A percentile compares a stretch with the other conserved stretches of the same genome.
Conservation (phyloP, 1,284 basidiomycete species). For the Cryptococcus deneoformans region DNA sequence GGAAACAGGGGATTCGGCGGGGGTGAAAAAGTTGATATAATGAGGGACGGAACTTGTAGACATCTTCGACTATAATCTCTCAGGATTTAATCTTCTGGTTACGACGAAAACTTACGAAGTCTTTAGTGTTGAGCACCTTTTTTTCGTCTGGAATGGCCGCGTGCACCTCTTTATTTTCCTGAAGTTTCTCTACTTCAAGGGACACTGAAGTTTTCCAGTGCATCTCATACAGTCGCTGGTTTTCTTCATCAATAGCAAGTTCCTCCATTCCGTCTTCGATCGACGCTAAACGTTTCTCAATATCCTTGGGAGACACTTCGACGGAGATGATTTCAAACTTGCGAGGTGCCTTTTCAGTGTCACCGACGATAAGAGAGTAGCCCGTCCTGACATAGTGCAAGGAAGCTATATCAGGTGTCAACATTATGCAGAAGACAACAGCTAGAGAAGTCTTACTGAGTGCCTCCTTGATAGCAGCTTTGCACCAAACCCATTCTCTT, state of each 20-base stretch:
- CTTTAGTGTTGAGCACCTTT: not conserved
- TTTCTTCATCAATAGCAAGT: constrained; percentile 10
- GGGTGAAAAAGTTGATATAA: constrained; percentile 49
- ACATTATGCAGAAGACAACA: not conserved
- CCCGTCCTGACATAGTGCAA: constrained; percentile 65
- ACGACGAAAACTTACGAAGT: not conserved
- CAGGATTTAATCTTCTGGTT: not conserved
- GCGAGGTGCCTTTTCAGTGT: constrained; percentile 51
- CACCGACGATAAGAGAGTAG: constrained; percentile 62
- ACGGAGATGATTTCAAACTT: constrained; percentile 57
- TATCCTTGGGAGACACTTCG: constrained; percentile 54
- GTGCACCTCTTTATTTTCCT: constrained; percentile 32
- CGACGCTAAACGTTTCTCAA: constrained; percentile 59
- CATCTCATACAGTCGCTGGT: constrained; percentile 29
- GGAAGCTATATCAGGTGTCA: constrained; percentile 56
- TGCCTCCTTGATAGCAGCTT: constrained; percentile 50
- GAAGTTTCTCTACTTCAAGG: constrained; percentile 37
- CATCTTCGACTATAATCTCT: constrained; percentile 21
- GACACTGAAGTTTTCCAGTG: constrained; percentile 45
- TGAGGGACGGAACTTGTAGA: constrained; percentile 24
- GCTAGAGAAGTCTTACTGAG: constrained; percentile 32
- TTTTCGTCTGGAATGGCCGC: not conserved
- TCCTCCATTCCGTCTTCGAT: constrained; percentile 51
- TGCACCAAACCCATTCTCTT: constrained; percentile 46
- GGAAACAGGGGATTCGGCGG: constrained; percentile 22